Conservation (phyloP, 2,329 filamentous ascomycete species). For the Aspergillus sp. region DNA sequence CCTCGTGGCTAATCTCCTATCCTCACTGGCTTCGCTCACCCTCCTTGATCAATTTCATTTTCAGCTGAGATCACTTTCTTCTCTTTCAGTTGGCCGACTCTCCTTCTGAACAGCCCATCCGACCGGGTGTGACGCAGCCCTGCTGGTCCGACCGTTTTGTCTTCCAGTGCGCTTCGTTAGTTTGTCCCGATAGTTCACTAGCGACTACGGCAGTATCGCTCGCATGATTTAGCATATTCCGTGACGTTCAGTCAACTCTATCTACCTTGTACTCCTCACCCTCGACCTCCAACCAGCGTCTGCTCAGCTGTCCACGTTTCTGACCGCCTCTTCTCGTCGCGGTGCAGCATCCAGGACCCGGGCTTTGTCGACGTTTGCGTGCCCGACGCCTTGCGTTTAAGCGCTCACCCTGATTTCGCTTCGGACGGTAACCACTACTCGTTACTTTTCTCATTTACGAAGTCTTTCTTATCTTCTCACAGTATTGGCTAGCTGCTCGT, state of each 20-base stretch:
- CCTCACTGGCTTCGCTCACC: neutral
- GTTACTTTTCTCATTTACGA: neutral
- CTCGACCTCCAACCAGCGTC: constrained; percentile 1
- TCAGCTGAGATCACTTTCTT: neutral
- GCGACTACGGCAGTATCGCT: constrained; percentile 12
- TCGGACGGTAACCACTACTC: neutral
- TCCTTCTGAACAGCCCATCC: neutral
- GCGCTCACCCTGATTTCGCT: constrained; percentile 5
- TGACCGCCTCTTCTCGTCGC: constrained; percentile 22
- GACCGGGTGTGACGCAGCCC: constrained; percentile 5
- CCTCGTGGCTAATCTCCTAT: neutral
- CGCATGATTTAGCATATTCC: constrained; percentile 19
- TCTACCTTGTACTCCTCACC: neutral
- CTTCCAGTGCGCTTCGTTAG: constrained; percentile 8
- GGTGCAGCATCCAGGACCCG: constrained; percentile 11
- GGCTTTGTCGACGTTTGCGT: constrained; percentile 19
- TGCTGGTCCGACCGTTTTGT: constrained; percentile 12
- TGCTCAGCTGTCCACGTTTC: constrained; percentile 5
- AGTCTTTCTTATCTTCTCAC: neutral
- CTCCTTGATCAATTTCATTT: neutral
- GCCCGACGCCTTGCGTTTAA: constrained; percentile 26
- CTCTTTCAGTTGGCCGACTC: neutral
- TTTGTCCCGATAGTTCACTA: constrained; percentile 4
- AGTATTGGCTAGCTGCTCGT: constrained; percentile 10
- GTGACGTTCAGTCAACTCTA: constrained; percentile 6